Base-by-base conservation (phyloP, 177 flowering plant genomes). In the Telopea speciosissima region DNA sequence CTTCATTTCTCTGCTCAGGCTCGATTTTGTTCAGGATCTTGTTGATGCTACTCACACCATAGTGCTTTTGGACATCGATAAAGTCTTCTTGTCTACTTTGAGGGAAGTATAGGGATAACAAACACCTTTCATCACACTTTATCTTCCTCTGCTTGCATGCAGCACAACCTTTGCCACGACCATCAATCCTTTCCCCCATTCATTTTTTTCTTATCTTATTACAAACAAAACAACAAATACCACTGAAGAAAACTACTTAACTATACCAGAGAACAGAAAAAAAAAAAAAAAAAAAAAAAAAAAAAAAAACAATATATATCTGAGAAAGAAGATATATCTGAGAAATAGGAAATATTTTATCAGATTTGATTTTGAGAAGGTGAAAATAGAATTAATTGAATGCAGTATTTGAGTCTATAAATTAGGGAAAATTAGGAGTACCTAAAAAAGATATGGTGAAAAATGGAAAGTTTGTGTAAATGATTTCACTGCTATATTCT, bases 131-230 rank as follows among this genome's bases (percentile, higher is more conserved):
- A 3, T 8, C 10, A 42, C 72, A 69, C 22, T 23, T 59, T 26
- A 8, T 69, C 56, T 28, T 16, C 44, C 40, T 40, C 12, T 69
- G 26, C 65, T 69, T 61, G 65, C 72, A 69, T 1, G 72, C 28
- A n/a, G 72, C 72, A 69, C 72, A 69, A 62, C 58, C 33, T 24
- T 25, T 31, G 13, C 31, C 8, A 1, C 12, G 1, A 0, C 2
- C 11, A 14, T 16, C 24, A 4, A 6, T n/a, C 31, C 23, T 40
- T 24, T 8, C 11, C n/a, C 19, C 40, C 14, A 13, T 25, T 17
- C 19, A 5, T 52, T 28, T 28, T 28, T n/a, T n/a, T n/a, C n/a
- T n/a, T n/a, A n/a, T 1, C 17, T 13, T 13, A 54, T 3, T 1
- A 13, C 12, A 12, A 21, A 54, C 2, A 21, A 36, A 24, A 44